Evolutionary conservation across 805 yeast species (phyloP).

Genomic region (Tetrapisispora fleetii): DNA sequence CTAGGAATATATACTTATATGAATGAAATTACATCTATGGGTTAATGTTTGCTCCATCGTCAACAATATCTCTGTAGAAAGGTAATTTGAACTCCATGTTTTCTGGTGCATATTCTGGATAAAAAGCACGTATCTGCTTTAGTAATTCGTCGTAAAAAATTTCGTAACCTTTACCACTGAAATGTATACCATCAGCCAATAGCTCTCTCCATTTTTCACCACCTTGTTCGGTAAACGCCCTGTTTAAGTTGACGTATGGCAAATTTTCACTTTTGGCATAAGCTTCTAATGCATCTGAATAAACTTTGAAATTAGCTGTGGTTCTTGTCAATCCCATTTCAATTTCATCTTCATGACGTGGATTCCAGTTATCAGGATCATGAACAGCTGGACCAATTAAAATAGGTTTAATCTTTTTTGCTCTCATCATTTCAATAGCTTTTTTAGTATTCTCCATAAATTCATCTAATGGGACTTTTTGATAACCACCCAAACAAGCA

Average conservation of each 20-base stretch:
- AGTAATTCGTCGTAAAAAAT: constrained; percentile 38
- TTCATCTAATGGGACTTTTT: constrained; percentile 42
- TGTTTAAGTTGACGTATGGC: constrained; percentile 50
- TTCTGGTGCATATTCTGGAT: constrained; percentile 42
- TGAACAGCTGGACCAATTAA: constrained; percentile 56
- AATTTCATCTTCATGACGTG: constrained; percentile 25
- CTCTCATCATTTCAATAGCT: constrained; percentile 34
- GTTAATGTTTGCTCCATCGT: constrained; percentile 17
- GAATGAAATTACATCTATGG: neutral
- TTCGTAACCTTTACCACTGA: constrained; percentile 42
- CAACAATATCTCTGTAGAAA: constrained; percentile 31
- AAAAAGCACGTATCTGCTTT: constrained; percentile 30
- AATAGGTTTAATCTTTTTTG: constrained; percentile 40
- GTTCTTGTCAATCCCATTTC: constrained; percentile 36
- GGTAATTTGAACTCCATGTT: constrained; percentile 31
- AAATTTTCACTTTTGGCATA: constrained; percentile 37
- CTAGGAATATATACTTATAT: too few relatives aligned
- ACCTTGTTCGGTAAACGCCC: constrained; percentile 31
- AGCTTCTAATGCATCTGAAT: constrained; percentile 40
- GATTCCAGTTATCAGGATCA: constrained; percentile 36
- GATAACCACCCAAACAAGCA: constrained; percentile 37
- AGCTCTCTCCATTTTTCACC: constrained; percentile 34
- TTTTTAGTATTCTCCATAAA: constrained; percentile 39
- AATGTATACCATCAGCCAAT: constrained; percentile 52
- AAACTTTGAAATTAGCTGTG: constrained; percentile 36